Percentiles rank a stretch among this genome's conserved stretches.
These are phyloP conservation scores for Yamadazyma epiphylla DNA, from an alignment of 1,139 yeast genomes.

Conservation along the genomic window DNA sequence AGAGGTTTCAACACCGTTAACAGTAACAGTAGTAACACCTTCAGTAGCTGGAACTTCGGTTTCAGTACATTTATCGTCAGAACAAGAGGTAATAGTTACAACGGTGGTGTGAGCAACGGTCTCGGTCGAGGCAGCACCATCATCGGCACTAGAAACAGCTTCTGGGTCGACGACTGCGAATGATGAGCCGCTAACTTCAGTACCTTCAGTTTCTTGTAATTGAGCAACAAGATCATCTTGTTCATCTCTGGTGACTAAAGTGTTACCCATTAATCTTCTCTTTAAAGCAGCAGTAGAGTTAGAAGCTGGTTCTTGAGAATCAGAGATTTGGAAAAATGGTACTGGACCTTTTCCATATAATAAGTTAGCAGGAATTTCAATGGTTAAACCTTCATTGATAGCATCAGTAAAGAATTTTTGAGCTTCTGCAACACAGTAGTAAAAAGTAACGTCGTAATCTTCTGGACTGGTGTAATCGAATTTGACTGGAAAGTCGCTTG, in stretches of 20 bases:
- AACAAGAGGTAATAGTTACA: slow-evolving; percentile 14
- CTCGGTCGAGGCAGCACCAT: slow-evolving; percentile 3
- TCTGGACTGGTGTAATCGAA: slow-evolving; percentile 25
- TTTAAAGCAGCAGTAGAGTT: slow-evolving; percentile 40
- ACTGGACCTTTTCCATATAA: slow-evolving; percentile 25
- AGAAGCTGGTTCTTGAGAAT: slow-evolving; percentile 21
- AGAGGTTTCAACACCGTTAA: slow-evolving; percentile 38
- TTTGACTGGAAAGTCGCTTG: slow-evolving; percentile 23
- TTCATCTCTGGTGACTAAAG: slow-evolving; percentile 10
- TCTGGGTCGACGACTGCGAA: slow-evolving; percentile 13
- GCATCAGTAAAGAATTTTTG: slow-evolving; percentile 32
- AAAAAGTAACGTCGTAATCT: slow-evolving; percentile 33
- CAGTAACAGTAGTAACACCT: slow-evolving; percentile 22
- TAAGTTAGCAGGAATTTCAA: slow-evolving; percentile 29
- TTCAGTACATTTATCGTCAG: slow-evolving; percentile 14
- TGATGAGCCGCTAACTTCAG: slow-evolving; percentile 12
- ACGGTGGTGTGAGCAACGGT: slow-evolving; percentile 8
- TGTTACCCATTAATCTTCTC: slow-evolving; percentile 22
- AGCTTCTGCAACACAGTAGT: slow-evolving; percentile 25
- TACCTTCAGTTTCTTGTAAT: slow-evolving; percentile 25
- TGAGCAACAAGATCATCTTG: slow-evolving; percentile 18
- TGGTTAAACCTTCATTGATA: slow-evolving; percentile 28
- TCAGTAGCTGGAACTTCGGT: slow-evolving; percentile 11
- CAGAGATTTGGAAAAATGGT: slow-evolving; percentile 24
- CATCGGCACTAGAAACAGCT: slow-evolving; percentile 8